Percentiles rank a stretch among this genome's conserved stretches.
phyloP scores from a whole-genome alignment of 768 basidiomycete genomes.

The Guyanaporus albipodus region DNA sequence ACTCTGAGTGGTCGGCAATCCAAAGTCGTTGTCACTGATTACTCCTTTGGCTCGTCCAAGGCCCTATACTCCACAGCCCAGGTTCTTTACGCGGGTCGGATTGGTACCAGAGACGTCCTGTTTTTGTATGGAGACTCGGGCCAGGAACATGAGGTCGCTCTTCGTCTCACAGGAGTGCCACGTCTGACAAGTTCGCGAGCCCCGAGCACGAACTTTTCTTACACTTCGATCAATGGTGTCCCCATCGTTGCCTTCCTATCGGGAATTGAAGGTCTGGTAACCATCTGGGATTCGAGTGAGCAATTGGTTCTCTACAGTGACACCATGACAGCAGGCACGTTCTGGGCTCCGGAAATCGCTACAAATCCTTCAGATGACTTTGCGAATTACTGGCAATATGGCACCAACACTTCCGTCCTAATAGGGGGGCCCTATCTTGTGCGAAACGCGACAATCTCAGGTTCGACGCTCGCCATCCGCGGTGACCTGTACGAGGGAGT shows the following conservation, averaged over 20 bases:
- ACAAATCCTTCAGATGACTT: conserved; percentile 37
- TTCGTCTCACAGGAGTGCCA: conserved; percentile 45
- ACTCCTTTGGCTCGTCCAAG: conserved; percentile 61
- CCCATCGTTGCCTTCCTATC: conserved; percentile 53
- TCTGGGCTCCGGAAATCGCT: conserved; percentile 71
- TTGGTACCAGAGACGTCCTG: conserved; percentile 59
- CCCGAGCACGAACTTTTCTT: conserved; percentile 24
- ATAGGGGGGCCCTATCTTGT: conserved; percentile 65
- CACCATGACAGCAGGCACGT: conserved; percentile 59
- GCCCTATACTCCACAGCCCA: conserved; percentile 70
- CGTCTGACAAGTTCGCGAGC: conserved; percentile 36
- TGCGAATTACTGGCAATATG: conserved; percentile 66
- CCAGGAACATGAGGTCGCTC: conserved; percentile 53
- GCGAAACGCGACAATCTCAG: conserved; percentile 47
- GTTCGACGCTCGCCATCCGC: conserved; percentile 50
- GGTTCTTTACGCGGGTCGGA: conserved; percentile 61
- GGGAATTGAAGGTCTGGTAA: conserved; percentile 55
- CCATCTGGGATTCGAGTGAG: conserved; percentile 60
- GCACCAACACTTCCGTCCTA: conserved; percentile 65
- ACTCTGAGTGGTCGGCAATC: conserved; percentile 67
- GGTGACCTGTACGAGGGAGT: conserved; percentile 67
- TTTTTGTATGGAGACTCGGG: conserved; percentile 55
- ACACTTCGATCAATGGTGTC: conserved; percentile 19
- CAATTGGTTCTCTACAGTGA: conserved; percentile 71
- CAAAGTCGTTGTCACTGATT: conserved; percentile 69